A percentile compares a stretch with the other conserved stretches of the same genome.
These are phyloP conservation scores for Fusarium pilosicola DNA, from an alignment of 2,329 filamentous ascomycete species.

Conservation along the genomic window DNA sequence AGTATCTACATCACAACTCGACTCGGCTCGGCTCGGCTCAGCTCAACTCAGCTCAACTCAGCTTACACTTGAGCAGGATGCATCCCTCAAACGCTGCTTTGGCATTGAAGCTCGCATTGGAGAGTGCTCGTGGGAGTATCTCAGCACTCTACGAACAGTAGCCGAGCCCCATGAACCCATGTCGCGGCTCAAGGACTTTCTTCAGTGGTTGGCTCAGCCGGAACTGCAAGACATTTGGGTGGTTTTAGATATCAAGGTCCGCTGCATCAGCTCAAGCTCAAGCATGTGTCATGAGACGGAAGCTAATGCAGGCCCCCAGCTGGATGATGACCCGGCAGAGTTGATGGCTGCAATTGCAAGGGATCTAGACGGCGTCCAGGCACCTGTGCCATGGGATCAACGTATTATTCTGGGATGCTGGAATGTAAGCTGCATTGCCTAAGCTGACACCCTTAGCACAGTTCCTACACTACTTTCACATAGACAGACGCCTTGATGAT, in stretches of 20 bases:
- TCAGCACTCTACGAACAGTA: constrained; percentile 74
- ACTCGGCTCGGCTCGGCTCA: background rate
- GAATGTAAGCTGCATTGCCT: constrained; percentile 63
- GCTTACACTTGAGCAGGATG: constrained; percentile 65
- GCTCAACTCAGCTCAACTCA: background rate
- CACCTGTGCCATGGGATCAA: constrained; percentile 70
- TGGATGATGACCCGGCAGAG: constrained; percentile 74
- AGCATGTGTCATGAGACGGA: constrained; percentile 5
- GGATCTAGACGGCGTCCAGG: constrained; percentile 66
- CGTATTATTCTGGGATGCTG: constrained; percentile 85
- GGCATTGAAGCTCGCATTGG: constrained; percentile 76
- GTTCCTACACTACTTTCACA: background rate
- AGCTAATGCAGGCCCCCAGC: constrained; percentile 53
- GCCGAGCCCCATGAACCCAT: constrained; percentile 75
- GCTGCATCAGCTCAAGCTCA: background rate
- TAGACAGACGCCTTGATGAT: background rate
- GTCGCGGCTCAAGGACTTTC: constrained; percentile 77
- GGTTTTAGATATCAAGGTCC: constrained; percentile 87
- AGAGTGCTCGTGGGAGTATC: constrained; percentile 80
- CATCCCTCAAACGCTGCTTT: constrained; percentile 82
- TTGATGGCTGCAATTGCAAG: constrained; percentile 76
- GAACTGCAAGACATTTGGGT: constrained; percentile 78
- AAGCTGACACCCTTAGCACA: background rate
- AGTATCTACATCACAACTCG: background rate
- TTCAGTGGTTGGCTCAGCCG: constrained; percentile 75